These are phyloP conservation scores for Debaryomyces fabryi DNA, from an alignment of 1,139 yeast species.

Conservation along the genomic window DNA sequence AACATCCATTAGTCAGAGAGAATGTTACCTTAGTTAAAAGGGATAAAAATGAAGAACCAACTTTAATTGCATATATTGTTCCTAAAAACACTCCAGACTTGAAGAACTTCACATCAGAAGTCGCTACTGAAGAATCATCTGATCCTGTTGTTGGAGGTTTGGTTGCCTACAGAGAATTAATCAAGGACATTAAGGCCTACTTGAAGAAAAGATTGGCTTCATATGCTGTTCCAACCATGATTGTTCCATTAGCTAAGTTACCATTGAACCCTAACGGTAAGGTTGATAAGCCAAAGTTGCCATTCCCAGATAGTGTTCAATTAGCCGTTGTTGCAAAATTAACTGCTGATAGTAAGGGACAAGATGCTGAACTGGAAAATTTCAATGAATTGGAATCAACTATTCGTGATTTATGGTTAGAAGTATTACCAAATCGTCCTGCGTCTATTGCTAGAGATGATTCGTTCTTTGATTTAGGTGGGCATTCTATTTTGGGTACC, in stretches of 20 bases:
- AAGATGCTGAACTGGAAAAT: slow-evolving; percentile 44
- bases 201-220: slow-evolving; percentile 88
- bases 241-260: slow-evolving; percentile 81
- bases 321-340: slow-evolving; percentile 64
- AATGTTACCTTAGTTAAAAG: slow-evolving; percentile 91
- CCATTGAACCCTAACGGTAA: slow-evolving; percentile 98
- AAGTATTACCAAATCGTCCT: slow-evolving; percentile 83
- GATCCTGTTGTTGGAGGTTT: slow-evolving; percentile 83
- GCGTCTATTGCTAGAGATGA: slow-evolving; percentile 75
- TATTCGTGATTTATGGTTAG: slow-evolving; percentile 82
- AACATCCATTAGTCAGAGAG: slow-evolving; percentile 88
- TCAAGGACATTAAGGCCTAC: slow-evolving; percentile 78
- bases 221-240: slow-evolving; percentile 90
- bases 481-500: slow-evolving; percentile 95
- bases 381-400: slow-evolving; percentile 67
- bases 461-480: slow-evolving; percentile 96
- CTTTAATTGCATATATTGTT: slow-evolving; percentile 87
- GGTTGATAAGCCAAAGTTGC: slow-evolving; percentile 95
- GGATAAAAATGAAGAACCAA: slow-evolving; percentile 90
- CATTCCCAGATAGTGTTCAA: slow-evolving; percentile 91
- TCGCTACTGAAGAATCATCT: slow-evolving; percentile 40
- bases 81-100: slow-evolving; percentile 71
- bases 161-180: slow-evolving; percentile 71
- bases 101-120: slow-evolving; percentile 49
- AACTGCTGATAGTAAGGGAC: slow-evolving; percentile 31